Evolutionary conservation across 164 flowering plant genomes (phyloP).

Genomic region (Piper longum): DNA sequence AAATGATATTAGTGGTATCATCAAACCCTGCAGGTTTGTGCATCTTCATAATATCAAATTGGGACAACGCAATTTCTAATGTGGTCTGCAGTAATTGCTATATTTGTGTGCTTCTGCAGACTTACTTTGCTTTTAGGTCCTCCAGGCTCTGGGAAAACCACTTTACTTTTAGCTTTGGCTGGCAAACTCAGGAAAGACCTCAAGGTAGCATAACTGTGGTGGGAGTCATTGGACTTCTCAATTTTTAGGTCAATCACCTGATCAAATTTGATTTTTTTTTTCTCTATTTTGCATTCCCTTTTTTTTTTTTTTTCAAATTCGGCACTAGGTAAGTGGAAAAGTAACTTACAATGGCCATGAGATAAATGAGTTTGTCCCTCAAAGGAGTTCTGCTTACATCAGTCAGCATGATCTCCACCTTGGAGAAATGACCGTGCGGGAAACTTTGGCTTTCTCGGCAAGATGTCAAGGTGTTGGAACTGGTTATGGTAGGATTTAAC

Average conservation of each 20-base stretch:
- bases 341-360: slow-evolving; percentile 46
- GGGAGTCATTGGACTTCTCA: no score
- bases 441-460: slow-evolving; percentile 40
- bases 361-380: slow-evolving; percentile 39
- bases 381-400: slow-evolving; percentile 41
- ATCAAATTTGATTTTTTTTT: no score
- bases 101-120: slow-evolving; percentile 20
- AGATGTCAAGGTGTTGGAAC: slow-evolving; percentile 26
- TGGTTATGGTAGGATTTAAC: slow-evolving; percentile 1
- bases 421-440: slow-evolving; percentile 49
- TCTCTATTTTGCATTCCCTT: not conserved
- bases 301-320: no score
- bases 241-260: not conserved
- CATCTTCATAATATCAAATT: not conserved
- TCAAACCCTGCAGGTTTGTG: slow-evolving; percentile 67
- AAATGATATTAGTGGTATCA: slow-evolving; percentile 61
- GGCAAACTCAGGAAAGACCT: slow-evolving; percentile 50
- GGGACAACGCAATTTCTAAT: not conserved
- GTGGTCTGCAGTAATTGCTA: not conserved
- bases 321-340: slow-evolving; percentile 28
- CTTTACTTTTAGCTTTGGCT: slow-evolving; percentile 68
- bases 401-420: slow-evolving; percentile 47
- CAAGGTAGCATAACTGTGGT: not conserved
- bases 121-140: slow-evolving; percentile 84
- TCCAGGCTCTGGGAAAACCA: slow-evolving; percentile 86